Base-by-base conservation (phyloP, 2,329 filamentous ascomycete species). In the Gyromitra esculenta region DNA sequence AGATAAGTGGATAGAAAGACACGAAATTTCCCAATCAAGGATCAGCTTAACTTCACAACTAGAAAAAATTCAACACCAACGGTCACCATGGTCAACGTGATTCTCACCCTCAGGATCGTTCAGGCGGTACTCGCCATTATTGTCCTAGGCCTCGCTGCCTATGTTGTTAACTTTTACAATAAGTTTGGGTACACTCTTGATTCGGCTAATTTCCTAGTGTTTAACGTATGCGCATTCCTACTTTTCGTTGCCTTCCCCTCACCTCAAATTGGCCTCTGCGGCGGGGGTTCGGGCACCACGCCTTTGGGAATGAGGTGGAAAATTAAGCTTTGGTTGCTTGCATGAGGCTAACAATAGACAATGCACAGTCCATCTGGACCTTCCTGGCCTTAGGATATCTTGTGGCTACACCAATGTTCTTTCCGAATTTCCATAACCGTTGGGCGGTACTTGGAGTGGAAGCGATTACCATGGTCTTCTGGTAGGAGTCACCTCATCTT, bases 371-470 rank as follows among this genome's bases (percentile, higher is more conserved):
- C 41, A 69, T 79, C 39, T 79, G 78, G 78, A 78, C 78, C 8
- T 78, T 78, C 45, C 9, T 79, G 2, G 76, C 77, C 8, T 66
- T 79, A 18, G 75, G 69, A 25, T 79, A 79, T 39, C 75, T 79
- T 21, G 67, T 78, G 59, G 60, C 75, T 56, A 78, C 78, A 18
- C 78, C 78, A 48, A 79, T 79, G 78, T 79, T 76, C 63, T 74
- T 75, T 54, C 78, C 78, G 18, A 63, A 77, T 15, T 71, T 79
- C 41, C 75, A 79, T 41, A 78, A 79, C 39, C 78, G 78, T 13
- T 79, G 78, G 78, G 78, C 68, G 35, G 77, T 79, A 62, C 69
- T 79, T 41, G 78, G 78, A 11, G 67, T 76, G 59, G 78, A 79
- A 56, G 76, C 75, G 21, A 70, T 79, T 41, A 78, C 78, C 15